Conservation (phyloP, 441 rosid genomes). For the Viola pubescens region DNA sequence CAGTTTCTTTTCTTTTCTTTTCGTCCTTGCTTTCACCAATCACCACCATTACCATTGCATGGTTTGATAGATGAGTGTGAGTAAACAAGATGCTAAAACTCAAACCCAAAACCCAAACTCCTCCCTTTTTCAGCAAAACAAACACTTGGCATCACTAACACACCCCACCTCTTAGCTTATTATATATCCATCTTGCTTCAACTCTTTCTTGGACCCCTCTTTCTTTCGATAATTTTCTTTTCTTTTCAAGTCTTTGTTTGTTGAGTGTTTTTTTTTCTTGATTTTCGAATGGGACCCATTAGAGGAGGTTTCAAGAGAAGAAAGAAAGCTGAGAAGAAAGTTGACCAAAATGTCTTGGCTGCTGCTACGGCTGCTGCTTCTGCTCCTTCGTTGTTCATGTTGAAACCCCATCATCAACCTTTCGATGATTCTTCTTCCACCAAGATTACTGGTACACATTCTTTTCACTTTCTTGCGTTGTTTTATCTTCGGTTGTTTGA, state of each 20-base stretch:
- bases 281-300: slow-evolving; percentile 48
- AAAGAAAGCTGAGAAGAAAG: slow-evolving; percentile 56
- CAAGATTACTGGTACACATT: slow-evolving; percentile 50
- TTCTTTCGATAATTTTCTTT: not conserved
- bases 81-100: too few relatives aligned
- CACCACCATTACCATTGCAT: too few relatives aligned
- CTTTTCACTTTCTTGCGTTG: not conserved
- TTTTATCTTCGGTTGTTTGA: not conserved
- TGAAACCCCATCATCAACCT: slow-evolving; percentile 24
- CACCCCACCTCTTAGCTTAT: too few relatives aligned
- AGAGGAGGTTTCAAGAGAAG: slow-evolving; percentile 47
- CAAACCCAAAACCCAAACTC: too few relatives aligned
- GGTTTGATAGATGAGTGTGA: too few relatives aligned
- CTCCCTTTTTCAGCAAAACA: too few relatives aligned
- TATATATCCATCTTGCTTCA: too few relatives aligned
- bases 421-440: slow-evolving; percentile 55
- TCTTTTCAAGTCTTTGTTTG: slow-evolving; percentile 4
- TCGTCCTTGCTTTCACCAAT: too few relatives aligned
- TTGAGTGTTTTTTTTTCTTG: not conserved
- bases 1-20: too few relatives aligned
- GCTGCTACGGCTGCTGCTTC: slow-evolving; percentile 23
- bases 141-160: too few relatives aligned
- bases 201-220: too few relatives aligned
- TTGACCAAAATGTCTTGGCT: slow-evolving; percentile 49
- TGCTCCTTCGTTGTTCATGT: slow-evolving; percentile 16